Conservation (phyloP, 495 filamentous ascomycete species). For the Talaromyces borbonicus region DNA sequence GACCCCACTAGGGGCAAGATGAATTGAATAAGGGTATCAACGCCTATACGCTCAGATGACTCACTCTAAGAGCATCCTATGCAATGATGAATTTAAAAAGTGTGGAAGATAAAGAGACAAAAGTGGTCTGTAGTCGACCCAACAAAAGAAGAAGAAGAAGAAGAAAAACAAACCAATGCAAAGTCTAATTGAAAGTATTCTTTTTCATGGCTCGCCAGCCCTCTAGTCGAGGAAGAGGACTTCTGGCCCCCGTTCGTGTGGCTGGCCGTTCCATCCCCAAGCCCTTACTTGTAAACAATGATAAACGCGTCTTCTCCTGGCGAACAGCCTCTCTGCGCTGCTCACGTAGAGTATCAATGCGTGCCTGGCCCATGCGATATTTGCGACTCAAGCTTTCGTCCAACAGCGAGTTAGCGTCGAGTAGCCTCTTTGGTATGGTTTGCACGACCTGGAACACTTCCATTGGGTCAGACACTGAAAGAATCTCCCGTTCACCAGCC, state of each 20-base stretch:
- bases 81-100: constrained; percentile 3
- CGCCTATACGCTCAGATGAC: constrained; percentile 2
- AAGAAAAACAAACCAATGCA: constrained; percentile 4
- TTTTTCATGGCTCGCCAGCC: constrained; percentile 35
- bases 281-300: constrained; percentile 28
- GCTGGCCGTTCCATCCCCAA: constrained; percentile 6
- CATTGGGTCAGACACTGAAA: constrained; percentile 75
- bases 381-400: constrained; percentile 69
- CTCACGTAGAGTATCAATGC: constrained; percentile 35
- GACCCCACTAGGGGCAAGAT: neutral
- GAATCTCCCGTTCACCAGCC: constrained; percentile 73
- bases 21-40: constrained; percentile 2
- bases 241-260: constrained; percentile 17
- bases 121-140: neutral
- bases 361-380: constrained; percentile 70
- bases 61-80: constrained; percentile 4
- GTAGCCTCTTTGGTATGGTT: constrained; percentile 66
- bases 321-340: constrained; percentile 32
- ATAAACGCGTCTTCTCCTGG: constrained; percentile 35
- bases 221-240: constrained; percentile 26
- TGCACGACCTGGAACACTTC: constrained; percentile 95
- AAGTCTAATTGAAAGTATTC: constrained; percentile 25
- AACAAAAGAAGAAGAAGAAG: neutral
- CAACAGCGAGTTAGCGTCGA: constrained; percentile 74
- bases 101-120: neutral